Evolutionary conservation across 768 basidiomycete genomes (phyloP).

Genomic region (Infundibulicybe gibba): DNA sequence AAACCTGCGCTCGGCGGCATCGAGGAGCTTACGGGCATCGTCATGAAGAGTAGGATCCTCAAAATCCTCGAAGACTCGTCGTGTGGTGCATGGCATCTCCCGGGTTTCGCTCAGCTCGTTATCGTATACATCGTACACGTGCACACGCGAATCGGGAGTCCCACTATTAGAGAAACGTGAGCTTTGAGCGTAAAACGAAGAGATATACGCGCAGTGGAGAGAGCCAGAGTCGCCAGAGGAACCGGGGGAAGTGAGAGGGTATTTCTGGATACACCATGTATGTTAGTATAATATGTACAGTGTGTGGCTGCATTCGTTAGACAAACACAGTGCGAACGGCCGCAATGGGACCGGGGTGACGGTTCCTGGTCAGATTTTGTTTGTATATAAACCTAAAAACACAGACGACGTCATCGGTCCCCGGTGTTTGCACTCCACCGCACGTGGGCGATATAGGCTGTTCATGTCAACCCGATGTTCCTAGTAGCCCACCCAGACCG

Average conservation of each 20-base stretch:
- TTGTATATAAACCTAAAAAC: no score
- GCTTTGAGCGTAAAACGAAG: background rate
- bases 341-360: no score
- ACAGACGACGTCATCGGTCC: no score
- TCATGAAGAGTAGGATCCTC: constrained; percentile 24
- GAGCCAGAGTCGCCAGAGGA: constrained; percentile 49
- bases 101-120: constrained; percentile 45
- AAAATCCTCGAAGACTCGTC: constrained; percentile 43
- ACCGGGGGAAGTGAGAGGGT: constrained; percentile 38
- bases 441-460: no score
- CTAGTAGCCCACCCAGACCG: no score
- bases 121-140: constrained; percentile 50
- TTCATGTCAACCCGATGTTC: no score
- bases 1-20: constrained; percentile 42
- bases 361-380: no score
- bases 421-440: no score
- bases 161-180: constrained; percentile 7
- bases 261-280: constrained; percentile 9
- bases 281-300: no score
- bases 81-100: constrained; percentile 23
- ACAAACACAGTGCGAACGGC: no score
- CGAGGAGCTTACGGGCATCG: constrained; percentile 30
- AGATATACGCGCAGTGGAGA: constrained; percentile 32
- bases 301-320: no score
- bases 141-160: constrained; percentile 36